Evolutionary conservation across 2,329 filamentous ascomycete genomes (phyloP), one percentile per base, ranked within the genome.

Genomic region (Fonsecaea nubica): DNA sequence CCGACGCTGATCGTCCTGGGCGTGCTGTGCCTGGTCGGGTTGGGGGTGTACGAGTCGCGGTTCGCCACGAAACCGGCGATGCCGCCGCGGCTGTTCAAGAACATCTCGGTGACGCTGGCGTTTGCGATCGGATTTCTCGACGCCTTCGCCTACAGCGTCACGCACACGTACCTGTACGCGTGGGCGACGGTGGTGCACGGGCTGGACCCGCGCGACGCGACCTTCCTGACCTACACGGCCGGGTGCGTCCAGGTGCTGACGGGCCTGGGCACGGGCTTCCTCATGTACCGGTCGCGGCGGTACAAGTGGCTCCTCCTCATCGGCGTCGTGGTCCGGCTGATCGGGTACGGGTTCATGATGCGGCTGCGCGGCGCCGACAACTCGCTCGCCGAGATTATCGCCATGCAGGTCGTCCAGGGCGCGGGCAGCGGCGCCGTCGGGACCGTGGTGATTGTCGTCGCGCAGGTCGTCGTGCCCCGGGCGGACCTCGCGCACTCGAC

Each of bases 311-410:
- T 85, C 2, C 73, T 77, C 12, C 73, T 84, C 25, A 66, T 74
- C 3, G 82, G 80, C 4, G 75, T 78, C 1, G 62, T 76, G 1
- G 69, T 85, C 36, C 80, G 82, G 10, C 71, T 83, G 9, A 69
- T 84, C 36, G 83, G 83, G 4, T 84, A 85, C 65, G 82, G 81
- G 3, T 71, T 84, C 35, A 85, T 85, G 83, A 76, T 84, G 35
- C 78, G 83, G 2, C 77, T 85, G 8, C 79, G 82, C 3, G 81
- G 76, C 0, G 75, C 77, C 55, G 70, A 76, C 42, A 84, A 81
- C 71, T 79, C 79, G 3, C 68, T 75, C 0, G 80, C 76, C 7
- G 83, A 85, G 72, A 75, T 85, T 1, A 82, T 84, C 68, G 68
- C 80, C 32, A 80, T 83, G 1, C 83, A 85, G 69, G 72, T 80